Evolutionary conservation across 2,329 filamentous ascomycete species (phyloP).

Genomic region (Talaromyces sp.): DNA sequence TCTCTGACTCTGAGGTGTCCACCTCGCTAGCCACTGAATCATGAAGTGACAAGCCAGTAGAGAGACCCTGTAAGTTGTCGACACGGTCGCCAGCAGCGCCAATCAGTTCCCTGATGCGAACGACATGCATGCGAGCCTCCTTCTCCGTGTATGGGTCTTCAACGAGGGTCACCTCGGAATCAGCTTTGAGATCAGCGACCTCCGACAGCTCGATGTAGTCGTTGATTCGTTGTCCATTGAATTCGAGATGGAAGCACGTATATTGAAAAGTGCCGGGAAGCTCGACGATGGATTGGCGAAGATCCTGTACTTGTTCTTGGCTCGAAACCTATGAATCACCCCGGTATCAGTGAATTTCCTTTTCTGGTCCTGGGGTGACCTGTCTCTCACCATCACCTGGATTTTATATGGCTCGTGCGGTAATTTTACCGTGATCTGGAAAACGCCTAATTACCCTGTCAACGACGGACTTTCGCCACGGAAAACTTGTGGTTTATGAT

Average conservation of each 20-base stretch:
- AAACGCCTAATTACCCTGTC: conserved; percentile 48
- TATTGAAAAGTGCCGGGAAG: conserved; percentile 90
- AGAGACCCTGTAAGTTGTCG: conserved; percentile 79
- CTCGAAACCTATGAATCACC: conserved; percentile 65
- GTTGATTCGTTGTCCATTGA: conserved; percentile 84
- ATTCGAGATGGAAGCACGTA: conserved; percentile 97
- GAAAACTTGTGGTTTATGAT: conserved; percentile 11
- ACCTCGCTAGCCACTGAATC: conserved; percentile 63
- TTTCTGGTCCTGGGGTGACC: not conserved
- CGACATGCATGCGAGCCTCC: conserved; percentile 90
- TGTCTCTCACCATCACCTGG: conserved; percentile 70
- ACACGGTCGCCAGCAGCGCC: conserved; percentile 86
- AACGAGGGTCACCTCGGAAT: conserved; percentile 76
- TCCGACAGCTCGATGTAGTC: conserved; percentile 92
- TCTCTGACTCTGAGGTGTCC: conserved; percentile 32
- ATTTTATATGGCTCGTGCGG: conserved; percentile 76
- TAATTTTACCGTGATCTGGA: conserved; percentile 73
- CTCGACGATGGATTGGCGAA: conserved; percentile 94
- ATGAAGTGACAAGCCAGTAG: conserved; percentile 80
- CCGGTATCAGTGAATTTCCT: not conserved
- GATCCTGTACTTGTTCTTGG: conserved; percentile 95
- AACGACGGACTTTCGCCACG: not conserved
- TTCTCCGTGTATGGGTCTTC: conserved; percentile 98
- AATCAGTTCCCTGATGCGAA: conserved; percentile 87
- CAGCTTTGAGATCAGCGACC: conserved; percentile 70